Evolutionary conservation across 2,329 filamentous ascomycete species (phyloP), one percentile per base, ranked within the genome.

Genomic region (Hypoxylon sp.): DNA sequence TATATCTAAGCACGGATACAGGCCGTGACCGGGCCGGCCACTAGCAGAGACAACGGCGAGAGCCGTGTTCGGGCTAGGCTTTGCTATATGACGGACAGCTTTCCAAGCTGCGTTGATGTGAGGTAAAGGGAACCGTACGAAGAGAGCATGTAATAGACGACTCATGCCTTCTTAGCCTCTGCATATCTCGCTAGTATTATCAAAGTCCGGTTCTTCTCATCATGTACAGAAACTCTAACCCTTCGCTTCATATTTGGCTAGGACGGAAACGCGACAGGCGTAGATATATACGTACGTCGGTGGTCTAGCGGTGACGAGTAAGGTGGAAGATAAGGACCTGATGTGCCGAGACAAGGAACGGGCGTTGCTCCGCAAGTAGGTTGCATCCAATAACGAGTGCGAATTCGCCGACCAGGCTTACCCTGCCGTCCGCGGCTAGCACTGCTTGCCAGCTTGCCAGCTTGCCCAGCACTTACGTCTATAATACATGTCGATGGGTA

Each of bases 371-470:
- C 48, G 50, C 33, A 29, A n/a, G 27, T 17, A 15, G 13, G 15
- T 18, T 2, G n/a, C 40, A 37, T 47, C 50, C 47, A 56, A 50
- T 53, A 40, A 56, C 26, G 17, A 35, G 18, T 43, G 23, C 40
- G 47, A 10, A 20, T 43, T 27, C 45, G 31, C 49, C 26, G 3
- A 11, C 7, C 7, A 23, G 10, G 23, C 9, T 18, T 38, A 51
- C 11, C 48, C 35, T 53, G 49, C 59, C 48, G 42, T 43, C 17
- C n/a, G n/a, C n/a, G n/a, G n/a, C n/a, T 55, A 48, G 47, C 37
- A 41, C 29, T 15, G 35, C 33, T 17, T 48, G 17, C 23, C 33
- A n/a, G 20, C 26, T 29, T 9, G 26, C 17, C 7, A 23, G 27
- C 24, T 55, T 27, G 40, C 11, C 48, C 33, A 35, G 53, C 47